Conservation (phyloP, 108 stramenopile genomes). For the Cyclotella baltica region DNA sequence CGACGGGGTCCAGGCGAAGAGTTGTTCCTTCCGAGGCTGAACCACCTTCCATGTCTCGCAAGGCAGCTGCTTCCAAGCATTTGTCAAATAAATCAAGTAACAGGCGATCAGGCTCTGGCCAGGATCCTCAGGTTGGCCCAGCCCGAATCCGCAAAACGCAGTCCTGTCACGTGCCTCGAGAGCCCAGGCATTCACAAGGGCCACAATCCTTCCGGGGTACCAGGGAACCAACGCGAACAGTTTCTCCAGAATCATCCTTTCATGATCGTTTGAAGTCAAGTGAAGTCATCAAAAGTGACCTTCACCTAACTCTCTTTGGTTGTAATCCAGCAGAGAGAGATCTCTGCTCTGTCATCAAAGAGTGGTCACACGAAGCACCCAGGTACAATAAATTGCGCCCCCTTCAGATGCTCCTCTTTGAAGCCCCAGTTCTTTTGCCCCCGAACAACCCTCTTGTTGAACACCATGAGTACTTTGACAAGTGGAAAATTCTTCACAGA, state of each 20-base stretch:
- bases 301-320: not conserved
- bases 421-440: slow-evolving; percentile 34
- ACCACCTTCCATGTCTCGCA: too few species aligned
- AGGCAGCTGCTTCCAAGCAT: too few species aligned
- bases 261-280: not conserved
- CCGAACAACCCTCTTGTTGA: slow-evolving; percentile 31
- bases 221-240: too few species aligned
- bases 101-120: too few species aligned
- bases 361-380: slow-evolving; percentile 42
- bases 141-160: not conserved
- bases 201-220: too few species aligned
- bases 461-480: slow-evolving; percentile 55
- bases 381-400: slow-evolving; percentile 20
- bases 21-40: too few species aligned
- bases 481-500: slow-evolving; percentile 39
- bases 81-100: too few species aligned
- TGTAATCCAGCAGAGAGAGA: not conserved
- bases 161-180: not conserved
- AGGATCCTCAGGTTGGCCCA: too few species aligned
- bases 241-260: too few species aligned
- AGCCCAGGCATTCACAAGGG: too few species aligned
- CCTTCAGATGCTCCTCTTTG: slow-evolving; percentile 31
- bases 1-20: too few species aligned
- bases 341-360: slow-evolving; percentile 14
- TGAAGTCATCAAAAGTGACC: not conserved